Evolutionary conservation across 2,329 filamentous ascomycete genomes (phyloP).

Genomic region (Pseudogymnoascus sp.): DNA sequence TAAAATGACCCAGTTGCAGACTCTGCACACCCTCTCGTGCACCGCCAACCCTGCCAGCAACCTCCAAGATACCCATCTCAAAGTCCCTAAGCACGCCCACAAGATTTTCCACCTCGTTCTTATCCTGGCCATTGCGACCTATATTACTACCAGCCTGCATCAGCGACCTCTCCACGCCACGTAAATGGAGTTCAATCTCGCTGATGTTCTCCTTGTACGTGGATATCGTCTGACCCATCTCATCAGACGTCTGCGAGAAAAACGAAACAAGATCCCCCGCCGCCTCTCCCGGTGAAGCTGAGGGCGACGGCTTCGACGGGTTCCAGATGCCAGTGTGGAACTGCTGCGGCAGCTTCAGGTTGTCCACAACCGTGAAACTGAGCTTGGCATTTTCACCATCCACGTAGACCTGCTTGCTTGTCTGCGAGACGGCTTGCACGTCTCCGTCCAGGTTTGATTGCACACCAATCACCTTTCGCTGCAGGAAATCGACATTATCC

Average conservation of each 20-base stretch:
- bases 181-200: constrained; percentile 58
- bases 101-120: constrained; percentile 42
- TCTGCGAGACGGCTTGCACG: constrained; percentile 47
- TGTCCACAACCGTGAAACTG: constrained; percentile 65
- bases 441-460: constrained; percentile 56
- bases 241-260: constrained; percentile 54
- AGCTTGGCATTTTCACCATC: constrained; percentile 64
- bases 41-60: constrained; percentile 50
- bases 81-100: constrained; percentile 55
- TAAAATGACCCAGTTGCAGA: constrained; percentile 39
- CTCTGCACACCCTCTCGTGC: constrained; percentile 53
- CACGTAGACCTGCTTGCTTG: constrained; percentile 49
- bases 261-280: constrained; percentile 54
- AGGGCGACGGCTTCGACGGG: constrained; percentile 36
- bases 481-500: constrained; percentile 55
- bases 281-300: constrained; percentile 36
- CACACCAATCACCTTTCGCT: constrained; percentile 52
- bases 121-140: constrained; percentile 20
- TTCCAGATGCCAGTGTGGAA: constrained; percentile 38
- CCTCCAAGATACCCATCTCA: constrained; percentile 54
- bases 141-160: constrained; percentile 37
- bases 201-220: constrained; percentile 49
- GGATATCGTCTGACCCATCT: constrained; percentile 49
- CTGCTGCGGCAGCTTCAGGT: constrained; percentile 58
- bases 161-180: constrained; percentile 52